phyloP scores from a whole-genome alignment of 225 moss, liverwort and hornwort genomes.

The Sphagnum contortum region DNA sequence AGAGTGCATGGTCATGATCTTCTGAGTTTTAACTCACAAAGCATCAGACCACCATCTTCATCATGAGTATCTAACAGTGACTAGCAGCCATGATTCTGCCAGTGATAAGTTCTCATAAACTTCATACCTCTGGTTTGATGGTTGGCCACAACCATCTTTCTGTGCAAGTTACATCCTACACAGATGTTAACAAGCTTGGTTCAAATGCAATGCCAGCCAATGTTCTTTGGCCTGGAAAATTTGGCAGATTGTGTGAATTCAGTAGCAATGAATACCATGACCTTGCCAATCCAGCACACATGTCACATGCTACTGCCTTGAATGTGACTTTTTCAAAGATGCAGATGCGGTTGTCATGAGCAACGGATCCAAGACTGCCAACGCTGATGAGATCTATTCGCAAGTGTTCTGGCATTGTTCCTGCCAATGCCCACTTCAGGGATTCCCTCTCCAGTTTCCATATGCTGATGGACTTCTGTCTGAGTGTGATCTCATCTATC shows the following conservation, averaged over 20 bases:
- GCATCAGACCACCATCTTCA: too few relatives aligned
- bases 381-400: conserved; percentile 28
- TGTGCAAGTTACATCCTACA: conserved; percentile 6
- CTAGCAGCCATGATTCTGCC: too few relatives aligned
- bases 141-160: neutral
- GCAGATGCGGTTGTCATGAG: conserved; percentile 20
- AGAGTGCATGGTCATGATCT: too few relatives aligned
- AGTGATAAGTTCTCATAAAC: neutral
- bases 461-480: conserved; percentile 23
- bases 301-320: conserved; percentile 24
- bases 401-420: conserved; percentile 20
- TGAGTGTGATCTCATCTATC: conserved; percentile 23
- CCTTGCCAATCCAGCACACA: conserved; percentile 11
- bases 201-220: conserved; percentile 32
- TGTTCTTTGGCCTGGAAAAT: conserved; percentile 17
- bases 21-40: too few relatives aligned
- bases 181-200: conserved; percentile 21
- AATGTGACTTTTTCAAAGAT: conserved; percentile 35
- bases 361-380: conserved; percentile 37
- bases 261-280: conserved; percentile 34
- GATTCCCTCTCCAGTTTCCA: conserved; percentile 26
- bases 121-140: too few relatives aligned
- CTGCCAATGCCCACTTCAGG: conserved; percentile 22
- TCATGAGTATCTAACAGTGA: too few relatives aligned
- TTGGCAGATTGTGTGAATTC: conserved; percentile 13